These are phyloP conservation scores for Rutstroemia sp. DNA, from an alignment of 2,329 filamentous ascomycete genomes.

Conservation along the genomic window DNA sequence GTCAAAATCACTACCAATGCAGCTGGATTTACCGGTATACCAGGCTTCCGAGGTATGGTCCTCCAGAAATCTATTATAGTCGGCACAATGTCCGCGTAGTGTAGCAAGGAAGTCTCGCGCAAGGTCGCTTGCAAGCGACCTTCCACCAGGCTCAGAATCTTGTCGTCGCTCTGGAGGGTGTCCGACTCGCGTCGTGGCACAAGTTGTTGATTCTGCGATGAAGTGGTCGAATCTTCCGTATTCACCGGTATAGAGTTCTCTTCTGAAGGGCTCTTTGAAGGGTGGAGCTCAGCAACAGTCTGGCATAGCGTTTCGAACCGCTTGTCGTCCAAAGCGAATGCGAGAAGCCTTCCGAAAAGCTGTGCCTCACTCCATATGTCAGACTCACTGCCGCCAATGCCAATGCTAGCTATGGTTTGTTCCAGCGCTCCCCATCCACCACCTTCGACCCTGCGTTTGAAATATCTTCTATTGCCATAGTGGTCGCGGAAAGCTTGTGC, in stretches of 20 bases:
- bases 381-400: conserved; percentile 55
- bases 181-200: neutral
- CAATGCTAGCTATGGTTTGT: conserved; percentile 61
- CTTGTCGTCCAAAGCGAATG: conserved; percentile 75
- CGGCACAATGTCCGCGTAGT: conserved; percentile 56
- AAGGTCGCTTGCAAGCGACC: conserved; percentile 42
- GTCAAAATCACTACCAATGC: conserved; percentile 54
- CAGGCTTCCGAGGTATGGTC: conserved; percentile 45
- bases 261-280: neutral
- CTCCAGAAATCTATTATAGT: conserved; percentile 58
- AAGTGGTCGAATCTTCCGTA: neutral
- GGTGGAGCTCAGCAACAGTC: conserved; percentile 32
- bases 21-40: conserved; percentile 40
- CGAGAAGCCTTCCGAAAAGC: conserved; percentile 74
- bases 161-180: conserved; percentile 16
- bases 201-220: neutral
- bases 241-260: neutral
- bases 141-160: conserved; percentile 23
- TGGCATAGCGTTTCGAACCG: conserved; percentile 63
- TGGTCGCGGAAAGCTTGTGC: conserved; percentile 62
- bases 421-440: conserved; percentile 76
- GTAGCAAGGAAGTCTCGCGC: conserved; percentile 43
- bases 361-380: conserved; percentile 64
- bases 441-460: conserved; percentile 65
- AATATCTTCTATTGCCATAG: conserved; percentile 81